Evolutionary conservation across 2,329 filamentous ascomycete species (phyloP), one percentile per base, ranked within the genome.

Genomic region (Verticillium longisporum): DNA sequence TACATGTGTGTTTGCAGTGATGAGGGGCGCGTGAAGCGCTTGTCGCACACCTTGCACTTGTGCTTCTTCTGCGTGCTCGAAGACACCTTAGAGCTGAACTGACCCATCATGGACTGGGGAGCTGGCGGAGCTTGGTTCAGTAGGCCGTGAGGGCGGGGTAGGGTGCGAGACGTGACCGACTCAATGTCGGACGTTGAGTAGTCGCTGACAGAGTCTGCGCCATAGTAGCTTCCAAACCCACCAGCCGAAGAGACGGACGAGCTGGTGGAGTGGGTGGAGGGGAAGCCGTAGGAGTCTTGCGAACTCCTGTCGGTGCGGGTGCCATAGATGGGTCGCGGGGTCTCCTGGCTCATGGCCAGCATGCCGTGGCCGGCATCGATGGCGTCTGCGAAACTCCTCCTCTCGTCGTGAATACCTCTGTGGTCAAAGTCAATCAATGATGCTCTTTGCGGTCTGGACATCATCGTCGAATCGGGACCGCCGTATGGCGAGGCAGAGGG

Each of bases 21-120:
- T 72, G 92, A 97, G 1, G 94, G 94, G 60, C 94, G 86, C 2
- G 94, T 97, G 75, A 98, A 98, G 54, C 94, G 88, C 83, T 98
- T 97, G 77, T 97, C 94, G 80, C 94, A 98, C 63, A 98, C 91
- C 79, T 97, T 97, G 85, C 94, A 98, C 81, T 97, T 97, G 80
- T 98, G 95, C 83, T 98, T 98, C 87, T 98, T 98, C 73, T 97
- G 92, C 10, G 94, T 95, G 77, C 92, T 97, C 18, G 91, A 93
- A 0, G 92, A 93, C 59, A 97, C 88, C 78, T 97, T 97, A 65
- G 94, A 97, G 77, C 91, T 97, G 79, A 98, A 98, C 70, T 96
- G 93, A 59, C 92, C 88, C 95, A 99, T 99, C 92, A 99, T 97
- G 0, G 93, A 96, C 72, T 96, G 91, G 1, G 92, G 93, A 18